Evolutionary conservation across 1,284 basidiomycete genomes (phyloP).

Genomic region (Trametes polyzona): DNA sequence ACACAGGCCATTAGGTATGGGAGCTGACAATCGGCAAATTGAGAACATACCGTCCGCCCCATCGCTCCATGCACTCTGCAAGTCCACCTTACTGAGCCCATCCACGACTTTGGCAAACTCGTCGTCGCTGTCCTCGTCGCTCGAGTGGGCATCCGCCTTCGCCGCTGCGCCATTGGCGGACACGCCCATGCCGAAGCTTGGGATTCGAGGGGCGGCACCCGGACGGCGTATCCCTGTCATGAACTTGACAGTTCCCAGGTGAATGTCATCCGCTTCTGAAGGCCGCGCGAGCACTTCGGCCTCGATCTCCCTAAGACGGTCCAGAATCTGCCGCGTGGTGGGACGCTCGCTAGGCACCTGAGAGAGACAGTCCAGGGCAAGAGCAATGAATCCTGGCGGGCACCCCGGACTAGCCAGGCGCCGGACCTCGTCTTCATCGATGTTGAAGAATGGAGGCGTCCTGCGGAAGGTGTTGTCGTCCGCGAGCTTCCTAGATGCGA

Average conservation of each 20-base stretch:
- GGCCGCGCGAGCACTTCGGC: constrained; percentile 75
- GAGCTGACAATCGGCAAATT: neutral
- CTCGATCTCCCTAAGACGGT: constrained; percentile 78
- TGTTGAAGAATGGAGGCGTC: constrained; percentile 74
- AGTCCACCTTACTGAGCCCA: constrained; percentile 52
- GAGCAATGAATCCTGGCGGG: constrained; percentile 76
- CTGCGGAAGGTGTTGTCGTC: constrained; percentile 84
- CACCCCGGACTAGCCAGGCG: constrained; percentile 75
- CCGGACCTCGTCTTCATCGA: constrained; percentile 79
- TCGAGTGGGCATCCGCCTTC: constrained; percentile 35
- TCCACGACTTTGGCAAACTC: constrained; percentile 73
- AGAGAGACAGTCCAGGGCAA: constrained; percentile 80
- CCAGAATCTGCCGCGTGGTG: constrained; percentile 77
- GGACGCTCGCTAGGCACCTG: constrained; percentile 76
- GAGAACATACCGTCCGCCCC: constrained; percentile 42
- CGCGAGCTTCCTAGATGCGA: constrained; percentile 83
- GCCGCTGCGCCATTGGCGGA: constrained; percentile 54
- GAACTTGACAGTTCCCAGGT: constrained; percentile 87
- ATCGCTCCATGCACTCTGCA: constrained; percentile 55
- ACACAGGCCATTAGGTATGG: neutral
- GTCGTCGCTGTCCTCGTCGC: constrained; percentile 68
- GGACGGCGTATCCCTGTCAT: constrained; percentile 66
- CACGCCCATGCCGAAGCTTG: constrained; percentile 82
- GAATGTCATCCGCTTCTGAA: constrained; percentile 65
- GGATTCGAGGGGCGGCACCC: constrained; percentile 69